A percentile compares a stretch with the other conserved stretches of the same genome.
These are phyloP conservation scores for Cladosporium phlei DNA, from an alignment of 2,329 filamentous ascomycete genomes.

Conservation along the genomic window DNA sequence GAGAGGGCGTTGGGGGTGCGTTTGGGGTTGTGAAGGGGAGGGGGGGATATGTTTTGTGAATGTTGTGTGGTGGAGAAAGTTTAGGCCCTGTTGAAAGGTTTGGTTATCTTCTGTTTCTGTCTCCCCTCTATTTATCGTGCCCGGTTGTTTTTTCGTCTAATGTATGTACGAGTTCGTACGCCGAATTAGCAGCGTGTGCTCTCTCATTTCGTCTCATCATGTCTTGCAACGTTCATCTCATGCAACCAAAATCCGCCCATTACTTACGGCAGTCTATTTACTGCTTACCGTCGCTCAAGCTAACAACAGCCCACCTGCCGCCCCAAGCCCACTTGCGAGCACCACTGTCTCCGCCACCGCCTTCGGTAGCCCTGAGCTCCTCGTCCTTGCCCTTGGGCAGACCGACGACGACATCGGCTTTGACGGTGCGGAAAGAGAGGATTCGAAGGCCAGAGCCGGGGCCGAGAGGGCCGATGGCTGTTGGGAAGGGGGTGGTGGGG, in stretches of 20 bases:
- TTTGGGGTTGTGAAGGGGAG: slow-evolving; percentile 8
- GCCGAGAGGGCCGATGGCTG: slow-evolving; percentile 82
- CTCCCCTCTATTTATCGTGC: no score
- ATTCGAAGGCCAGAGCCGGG: slow-evolving; percentile 76
- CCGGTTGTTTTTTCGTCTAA: no score
- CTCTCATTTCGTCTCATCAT: no score
- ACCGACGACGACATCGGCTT: slow-evolving; percentile 91
- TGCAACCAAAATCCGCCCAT: not conserved
- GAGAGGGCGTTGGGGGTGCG: slow-evolving; percentile 4
- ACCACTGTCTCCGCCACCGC: slow-evolving; percentile 64
- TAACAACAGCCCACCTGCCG: slow-evolving; percentile 95
- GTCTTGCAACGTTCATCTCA: no score
- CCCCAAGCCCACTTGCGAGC: slow-evolving; percentile 88
- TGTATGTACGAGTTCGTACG: no score
- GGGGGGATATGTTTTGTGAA: not conserved
- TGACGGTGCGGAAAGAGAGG: slow-evolving; percentile 86
- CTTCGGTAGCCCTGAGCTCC: slow-evolving; percentile 62
- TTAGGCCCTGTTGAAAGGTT: no score
- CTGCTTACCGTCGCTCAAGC: slow-evolving; percentile 68
- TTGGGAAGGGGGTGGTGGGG: slow-evolving; percentile 76
- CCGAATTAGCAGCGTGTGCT: no score
- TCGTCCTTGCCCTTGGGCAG: slow-evolving; percentile 80
- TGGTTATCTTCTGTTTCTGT: not conserved
- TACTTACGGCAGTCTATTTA: no score
- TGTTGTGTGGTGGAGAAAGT: no score